These are phyloP conservation scores for Vitis hybrid DNA, from an alignment of 177 flowering plant species.

Conservation along the genomic window DNA sequence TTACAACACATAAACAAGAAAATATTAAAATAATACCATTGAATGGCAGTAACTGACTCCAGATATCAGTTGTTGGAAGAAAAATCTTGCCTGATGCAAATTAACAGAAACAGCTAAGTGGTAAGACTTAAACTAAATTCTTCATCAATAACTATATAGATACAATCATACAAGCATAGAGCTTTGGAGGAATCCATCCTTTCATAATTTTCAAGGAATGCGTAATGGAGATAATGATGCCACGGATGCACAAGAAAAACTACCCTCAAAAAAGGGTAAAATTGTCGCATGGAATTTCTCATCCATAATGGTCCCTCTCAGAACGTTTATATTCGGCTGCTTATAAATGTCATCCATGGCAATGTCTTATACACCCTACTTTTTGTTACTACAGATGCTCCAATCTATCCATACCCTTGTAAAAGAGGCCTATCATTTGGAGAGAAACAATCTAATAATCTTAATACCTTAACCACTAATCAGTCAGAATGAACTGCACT, in stretches of 20 bases:
- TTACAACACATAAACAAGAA: not conserved
- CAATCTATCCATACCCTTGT: not conserved
- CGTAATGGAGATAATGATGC: not conserved
- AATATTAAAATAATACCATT: conserved; percentile 34
- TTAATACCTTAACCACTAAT: not conserved
- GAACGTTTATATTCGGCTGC: not conserved
- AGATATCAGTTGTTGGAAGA: conserved; percentile 69
- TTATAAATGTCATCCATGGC: not conserved
- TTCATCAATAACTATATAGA: not conserved
- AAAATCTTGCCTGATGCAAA: conserved; percentile 58
- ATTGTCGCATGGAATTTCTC: not conserved
- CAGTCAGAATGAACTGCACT: not conserved
- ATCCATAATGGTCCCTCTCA: not conserved
- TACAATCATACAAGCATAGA: too few relatives aligned
- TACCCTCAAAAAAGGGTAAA: not conserved
- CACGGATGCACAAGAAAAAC: not conserved
- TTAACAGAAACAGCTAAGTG: not conserved
- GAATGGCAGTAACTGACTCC: conserved; percentile 75
- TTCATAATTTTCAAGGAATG: not conserved
- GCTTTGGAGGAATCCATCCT: not conserved
- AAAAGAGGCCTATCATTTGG: not conserved
- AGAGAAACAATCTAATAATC: not conserved
- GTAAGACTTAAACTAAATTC: not conserved
- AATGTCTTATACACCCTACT: not conserved
- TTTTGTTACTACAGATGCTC: not conserved